Conservation (phyloP, 2,329 filamentous ascomycete species). For the Colletotrichum orbiculare region DNA sequence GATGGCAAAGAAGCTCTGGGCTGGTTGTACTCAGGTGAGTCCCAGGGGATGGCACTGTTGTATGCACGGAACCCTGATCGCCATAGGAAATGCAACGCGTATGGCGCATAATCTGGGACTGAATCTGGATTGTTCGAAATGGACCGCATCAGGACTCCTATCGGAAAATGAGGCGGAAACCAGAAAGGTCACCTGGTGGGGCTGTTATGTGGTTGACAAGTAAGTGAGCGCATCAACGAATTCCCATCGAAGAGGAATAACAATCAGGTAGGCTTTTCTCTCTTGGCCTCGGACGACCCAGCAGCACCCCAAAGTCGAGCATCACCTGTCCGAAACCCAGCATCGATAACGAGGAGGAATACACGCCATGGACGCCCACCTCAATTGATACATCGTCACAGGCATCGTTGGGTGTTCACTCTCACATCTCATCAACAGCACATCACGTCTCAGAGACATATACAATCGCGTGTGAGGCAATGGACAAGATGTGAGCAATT, state of each 20-base stretch:
- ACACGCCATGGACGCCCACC: conserved; percentile 35
- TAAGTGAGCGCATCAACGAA: conserved; percentile 10
- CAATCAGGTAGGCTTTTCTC: conserved; percentile 36
- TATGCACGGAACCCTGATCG: not conserved
- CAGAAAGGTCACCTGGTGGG: conserved; percentile 40
- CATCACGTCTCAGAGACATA: conserved; percentile 37
- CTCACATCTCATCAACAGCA: conserved; percentile 33
- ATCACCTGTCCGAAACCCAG: conserved; percentile 39
- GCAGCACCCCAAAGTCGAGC: conserved; percentile 32
- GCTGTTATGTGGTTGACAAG: conserved; percentile 41
- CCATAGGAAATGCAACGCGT: conserved; percentile 39
- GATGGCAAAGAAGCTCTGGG: conserved; percentile 40
- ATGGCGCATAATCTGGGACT: conserved; percentile 43
- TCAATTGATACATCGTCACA: not conserved
- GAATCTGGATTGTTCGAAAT: conserved; percentile 38
- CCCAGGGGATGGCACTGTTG: too few relatives aligned
- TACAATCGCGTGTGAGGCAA: conserved; percentile 37
- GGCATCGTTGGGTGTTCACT: conserved; percentile 23
- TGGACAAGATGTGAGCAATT: conserved; percentile 35
- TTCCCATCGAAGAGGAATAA: not conserved
- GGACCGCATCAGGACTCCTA: conserved; percentile 25
- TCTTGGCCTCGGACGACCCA: conserved; percentile 37
- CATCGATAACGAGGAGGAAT: conserved; percentile 33
- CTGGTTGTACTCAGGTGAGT: conserved; percentile 39
- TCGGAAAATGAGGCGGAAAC: conserved; percentile 38